Percentiles rank a stretch among this genome's conserved stretches.
Evolutionary conservation across 2,329 filamentous ascomycete species (phyloP).

Genomic region (Cordyceps pruinosa): DNA sequence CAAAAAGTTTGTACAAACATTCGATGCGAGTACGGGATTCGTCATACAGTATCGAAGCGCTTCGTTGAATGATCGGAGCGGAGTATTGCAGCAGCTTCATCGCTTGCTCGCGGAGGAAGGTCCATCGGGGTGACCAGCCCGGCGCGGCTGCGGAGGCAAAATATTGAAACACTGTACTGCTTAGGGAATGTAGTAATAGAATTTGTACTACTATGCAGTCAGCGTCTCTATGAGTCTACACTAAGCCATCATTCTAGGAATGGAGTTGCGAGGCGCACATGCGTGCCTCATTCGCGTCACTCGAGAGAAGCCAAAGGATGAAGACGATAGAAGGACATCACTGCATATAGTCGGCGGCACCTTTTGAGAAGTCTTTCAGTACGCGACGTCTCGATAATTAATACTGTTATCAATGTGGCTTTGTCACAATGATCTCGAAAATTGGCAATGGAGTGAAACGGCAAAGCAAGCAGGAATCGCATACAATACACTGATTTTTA

Average conservation of each 20-base stretch:
- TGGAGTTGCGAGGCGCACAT: not conserved
- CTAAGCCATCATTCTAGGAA: not conserved
- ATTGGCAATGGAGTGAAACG: no score
- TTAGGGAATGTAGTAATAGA: not conserved
- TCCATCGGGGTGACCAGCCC: not conserved
- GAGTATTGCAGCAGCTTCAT: not conserved
- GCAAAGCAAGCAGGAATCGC: no score
- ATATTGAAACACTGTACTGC: not conserved
- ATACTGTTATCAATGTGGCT: no score
- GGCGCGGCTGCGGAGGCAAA: not conserved
- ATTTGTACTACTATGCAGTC: not conserved
- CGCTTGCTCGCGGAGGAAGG: not conserved
- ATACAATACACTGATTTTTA: no score
- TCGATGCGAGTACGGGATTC: not conserved
- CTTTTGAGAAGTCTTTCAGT: no score
- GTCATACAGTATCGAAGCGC: not conserved
- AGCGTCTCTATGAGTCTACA: not conserved
- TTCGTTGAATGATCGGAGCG: not conserved
- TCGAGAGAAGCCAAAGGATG: not conserved
- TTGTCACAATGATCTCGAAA: no score
- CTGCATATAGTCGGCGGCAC: not conserved
- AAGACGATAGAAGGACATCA: not conserved
- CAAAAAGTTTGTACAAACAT: not conserved
- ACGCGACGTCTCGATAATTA: no score
- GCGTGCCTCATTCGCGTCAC: not conserved